A percentile compares a stretch with the other conserved stretches of the same genome.
phyloP scores from a whole-genome alignment of 2,329 filamentous ascomycete species.

The Pseudogymnoascus sp. region DNA sequence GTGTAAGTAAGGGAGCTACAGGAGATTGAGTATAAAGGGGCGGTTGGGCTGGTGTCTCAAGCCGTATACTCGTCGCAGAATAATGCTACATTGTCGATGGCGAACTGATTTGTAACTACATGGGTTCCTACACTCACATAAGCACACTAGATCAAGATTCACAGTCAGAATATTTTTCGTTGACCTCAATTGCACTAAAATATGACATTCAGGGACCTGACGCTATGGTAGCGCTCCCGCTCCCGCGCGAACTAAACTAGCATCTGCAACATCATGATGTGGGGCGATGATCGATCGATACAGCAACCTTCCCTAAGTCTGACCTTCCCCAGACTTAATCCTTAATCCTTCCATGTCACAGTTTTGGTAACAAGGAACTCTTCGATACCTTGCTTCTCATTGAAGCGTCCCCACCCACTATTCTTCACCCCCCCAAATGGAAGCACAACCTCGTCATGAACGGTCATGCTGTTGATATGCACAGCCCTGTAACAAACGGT shows the following conservation, averaged over 20 bases:
- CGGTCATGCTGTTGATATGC: slow-evolving; percentile 44
- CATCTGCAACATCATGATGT: background rate
- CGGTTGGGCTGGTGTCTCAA: background rate
- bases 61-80: background rate
- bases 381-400: slow-evolving; percentile 37
- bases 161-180: background rate
- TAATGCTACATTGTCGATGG: background rate
- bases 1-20: background rate
- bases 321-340: too few relatives aligned
- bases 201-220: background rate
- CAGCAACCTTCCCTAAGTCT: too few relatives aligned
- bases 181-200: background rate
- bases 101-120: background rate
- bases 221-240: background rate
- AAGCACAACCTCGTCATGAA: slow-evolving; percentile 40
- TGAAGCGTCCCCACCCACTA: slow-evolving; percentile 42
- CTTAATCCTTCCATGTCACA: slow-evolving; percentile 28
- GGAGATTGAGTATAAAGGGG: background rate
- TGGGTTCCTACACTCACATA: background rate
- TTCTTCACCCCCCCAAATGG: slow-evolving; percentile 43
- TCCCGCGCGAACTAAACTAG: background rate
- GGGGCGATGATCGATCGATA: background rate
- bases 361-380: slow-evolving; percentile 39
- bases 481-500: slow-evolving; percentile 31
- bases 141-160: background rate